Percentiles rank a stretch among this genome's conserved stretches.
Conservation (phyloP, 2,329 filamentous ascomycete genomes). For the Scedosporium dehoogii region DNA sequence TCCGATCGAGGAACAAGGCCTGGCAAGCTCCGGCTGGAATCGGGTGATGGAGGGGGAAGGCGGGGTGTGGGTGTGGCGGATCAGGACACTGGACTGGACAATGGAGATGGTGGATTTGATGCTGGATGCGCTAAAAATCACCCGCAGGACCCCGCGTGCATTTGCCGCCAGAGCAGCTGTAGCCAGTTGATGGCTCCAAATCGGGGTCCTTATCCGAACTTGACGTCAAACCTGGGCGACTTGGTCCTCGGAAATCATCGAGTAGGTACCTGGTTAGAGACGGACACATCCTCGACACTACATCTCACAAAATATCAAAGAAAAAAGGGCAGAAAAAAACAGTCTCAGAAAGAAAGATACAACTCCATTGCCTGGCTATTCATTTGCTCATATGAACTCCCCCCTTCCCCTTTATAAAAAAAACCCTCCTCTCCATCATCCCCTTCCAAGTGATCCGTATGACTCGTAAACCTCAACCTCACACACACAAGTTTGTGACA, state of each 20-base stretch:
- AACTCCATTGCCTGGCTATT: constrained; percentile 1
- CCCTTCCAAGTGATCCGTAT: neutral
- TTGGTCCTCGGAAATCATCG: too few species aligned
- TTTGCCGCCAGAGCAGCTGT: neutral
- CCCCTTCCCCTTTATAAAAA: neutral
- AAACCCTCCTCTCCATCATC: neutral
- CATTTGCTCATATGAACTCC: neutral
- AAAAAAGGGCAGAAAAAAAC: neutral
- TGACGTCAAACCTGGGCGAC: too few species aligned
- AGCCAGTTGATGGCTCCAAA: neutral
- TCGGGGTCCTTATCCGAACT: too few species aligned
- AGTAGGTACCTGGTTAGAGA: too few species aligned
- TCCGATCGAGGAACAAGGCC: too few species aligned
- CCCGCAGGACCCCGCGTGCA: neutral
- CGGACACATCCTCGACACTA: too few species aligned
- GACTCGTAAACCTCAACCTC: neutral
- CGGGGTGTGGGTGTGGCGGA: neutral
- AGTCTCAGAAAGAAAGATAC: neutral
- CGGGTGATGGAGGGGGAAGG: neutral
- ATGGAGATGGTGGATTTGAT: too few species aligned
- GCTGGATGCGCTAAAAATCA: too few species aligned
- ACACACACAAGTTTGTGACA: too few species aligned
- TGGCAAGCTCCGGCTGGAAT: neutral
- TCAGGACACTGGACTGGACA: too few species aligned
- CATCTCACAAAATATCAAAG: neutral